Percentiles rank a stretch among this genome's conserved stretches.
Evolutionary conservation across 148 eudicot genomes (phyloP).

Genomic region (Polygonum maritimum): DNA sequence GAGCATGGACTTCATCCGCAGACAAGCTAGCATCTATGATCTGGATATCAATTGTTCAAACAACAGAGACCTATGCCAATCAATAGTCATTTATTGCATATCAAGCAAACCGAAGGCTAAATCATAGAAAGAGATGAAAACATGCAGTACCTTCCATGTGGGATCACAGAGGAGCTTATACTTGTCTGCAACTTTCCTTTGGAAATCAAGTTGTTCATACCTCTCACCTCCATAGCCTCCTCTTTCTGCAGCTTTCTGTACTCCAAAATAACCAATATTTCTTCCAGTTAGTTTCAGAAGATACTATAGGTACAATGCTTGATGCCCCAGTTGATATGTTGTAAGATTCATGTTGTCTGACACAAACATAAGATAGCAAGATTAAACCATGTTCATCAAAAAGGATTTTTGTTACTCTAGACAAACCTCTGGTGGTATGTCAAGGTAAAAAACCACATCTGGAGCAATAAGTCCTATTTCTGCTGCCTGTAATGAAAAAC

Average conservation of each 20-base stretch:
- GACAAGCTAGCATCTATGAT: conserved; percentile 61
- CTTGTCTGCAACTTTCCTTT: conserved; percentile 59
- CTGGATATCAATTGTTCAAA: conserved; percentile 22
- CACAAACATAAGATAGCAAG: neutral
- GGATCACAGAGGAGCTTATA: conserved; percentile 49
- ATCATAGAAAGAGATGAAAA: neutral
- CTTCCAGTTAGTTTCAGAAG: neutral
- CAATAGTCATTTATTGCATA: neutral
- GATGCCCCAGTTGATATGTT: neutral
- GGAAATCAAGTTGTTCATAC: conserved; percentile 88
- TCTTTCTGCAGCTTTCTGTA: conserved; percentile 93
- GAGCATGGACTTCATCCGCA: conserved; percentile 68
- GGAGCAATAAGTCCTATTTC: conserved; percentile 86
- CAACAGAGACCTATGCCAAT: neutral
- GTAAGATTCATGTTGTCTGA: neutral
- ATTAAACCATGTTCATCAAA: neutral
- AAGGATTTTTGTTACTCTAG: neutral
- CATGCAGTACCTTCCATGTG: conserved; percentile 66
- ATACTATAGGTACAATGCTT: neutral
- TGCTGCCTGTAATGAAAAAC: conserved; percentile 56
- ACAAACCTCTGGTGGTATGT: conserved; percentile 81
- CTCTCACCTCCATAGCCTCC: conserved; percentile 98
- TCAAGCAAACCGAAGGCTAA: too few species aligned
- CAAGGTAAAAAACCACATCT: conserved; percentile 87
- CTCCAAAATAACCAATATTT: neutral